Evolutionary conservation across 306 rosid species (phyloP).

Genomic region (Neltuma alba): DNA sequence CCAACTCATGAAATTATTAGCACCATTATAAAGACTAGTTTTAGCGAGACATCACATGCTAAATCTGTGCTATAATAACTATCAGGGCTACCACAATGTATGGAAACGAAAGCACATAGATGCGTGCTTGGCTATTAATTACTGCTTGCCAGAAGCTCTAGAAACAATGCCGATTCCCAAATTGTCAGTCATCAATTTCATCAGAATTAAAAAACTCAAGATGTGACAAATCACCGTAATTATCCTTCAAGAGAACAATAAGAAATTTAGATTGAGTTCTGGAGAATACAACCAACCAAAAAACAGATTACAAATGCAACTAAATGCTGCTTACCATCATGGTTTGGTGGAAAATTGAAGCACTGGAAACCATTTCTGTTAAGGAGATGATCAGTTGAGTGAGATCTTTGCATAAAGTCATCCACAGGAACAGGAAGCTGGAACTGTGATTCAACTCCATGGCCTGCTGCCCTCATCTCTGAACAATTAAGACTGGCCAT

Average conservation of each 20-base stretch:
- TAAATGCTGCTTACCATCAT: slow-evolving; percentile 72
- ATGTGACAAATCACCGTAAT: not conserved
- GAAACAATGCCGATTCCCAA: not conserved
- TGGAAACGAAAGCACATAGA: not conserved
- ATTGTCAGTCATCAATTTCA: slow-evolving; percentile 5
- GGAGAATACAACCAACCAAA: slow-evolving; percentile 15
- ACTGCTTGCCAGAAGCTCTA: not conserved
- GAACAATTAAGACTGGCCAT: slow-evolving; percentile 90
- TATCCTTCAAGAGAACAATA: not conserved
- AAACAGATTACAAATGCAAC: slow-evolving; percentile 14
- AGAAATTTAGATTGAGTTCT: not conserved
- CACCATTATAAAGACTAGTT: not conserved
- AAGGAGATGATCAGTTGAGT: slow-evolving; percentile 73
- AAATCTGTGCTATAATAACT: slow-evolving; percentile 1
- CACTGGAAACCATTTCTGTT: slow-evolving; percentile 70
- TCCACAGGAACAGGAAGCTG: slow-evolving; percentile 92
- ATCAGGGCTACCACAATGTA: not conserved
- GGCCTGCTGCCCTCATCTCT: slow-evolving; percentile 97
- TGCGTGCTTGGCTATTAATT: not conserved
- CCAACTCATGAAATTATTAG: slow-evolving; percentile 24
- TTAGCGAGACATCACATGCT: not conserved
- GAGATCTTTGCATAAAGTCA: slow-evolving; percentile 97
- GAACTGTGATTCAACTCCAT: slow-evolving; percentile 91
- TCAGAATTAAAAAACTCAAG: not conserved
- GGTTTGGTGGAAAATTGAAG: slow-evolving; percentile 76